Base-by-base conservation (phyloP, 2,329 filamentous ascomycete species). In the Sarocladium strictum region DNA sequence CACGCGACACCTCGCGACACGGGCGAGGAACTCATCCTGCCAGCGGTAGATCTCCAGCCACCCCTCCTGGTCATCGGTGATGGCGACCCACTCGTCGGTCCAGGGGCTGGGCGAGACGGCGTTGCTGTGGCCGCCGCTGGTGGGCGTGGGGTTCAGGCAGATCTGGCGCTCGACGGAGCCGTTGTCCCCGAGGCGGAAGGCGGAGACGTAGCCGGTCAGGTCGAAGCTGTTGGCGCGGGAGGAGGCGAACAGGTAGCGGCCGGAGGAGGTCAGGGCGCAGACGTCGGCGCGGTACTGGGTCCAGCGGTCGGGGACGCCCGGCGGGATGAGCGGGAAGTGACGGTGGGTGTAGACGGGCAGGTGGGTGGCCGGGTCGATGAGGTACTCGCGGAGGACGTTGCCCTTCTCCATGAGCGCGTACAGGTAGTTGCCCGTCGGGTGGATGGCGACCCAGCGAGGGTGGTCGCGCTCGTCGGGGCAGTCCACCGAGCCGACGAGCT, bases 331-430 rank as follows among this genome's bases (percentile, higher is more conserved):
- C 2, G 90, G 89, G 68, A 84, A 95, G 53, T 80, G 77, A 60
- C 86, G 82, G 65, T 87, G 80, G 4, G 90, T 95, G 72, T 89
- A 94, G 17, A 90, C 80, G 12, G 90, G 90, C 65, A 89, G 72
- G 68, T 84, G 86, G 3, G 87, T 89, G 43, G 75, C 68, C 55
- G 84, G 81, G 67, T 94, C 87, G 69, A 96, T 84, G 60, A 88
- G 79, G 70, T 94, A 96, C 63, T 91, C 87, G 68, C 84, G 90
- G 55, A 96, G 73, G 53, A 86, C 78, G 73, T 96, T 96, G 54
- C 90, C 89, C n/a, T 85, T 86, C 71, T 96, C 90, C 88, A 94
- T 95, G 61, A 96, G 77, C 7, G 82, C 89, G 71, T 95, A 96
- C 55, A 96, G 78, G 69, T 90, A 91, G 56, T 84, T 80, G 19